Base-by-base conservation (phyloP, 768 basidiomycete species). In the Hysterangium stoloniferum region DNA sequence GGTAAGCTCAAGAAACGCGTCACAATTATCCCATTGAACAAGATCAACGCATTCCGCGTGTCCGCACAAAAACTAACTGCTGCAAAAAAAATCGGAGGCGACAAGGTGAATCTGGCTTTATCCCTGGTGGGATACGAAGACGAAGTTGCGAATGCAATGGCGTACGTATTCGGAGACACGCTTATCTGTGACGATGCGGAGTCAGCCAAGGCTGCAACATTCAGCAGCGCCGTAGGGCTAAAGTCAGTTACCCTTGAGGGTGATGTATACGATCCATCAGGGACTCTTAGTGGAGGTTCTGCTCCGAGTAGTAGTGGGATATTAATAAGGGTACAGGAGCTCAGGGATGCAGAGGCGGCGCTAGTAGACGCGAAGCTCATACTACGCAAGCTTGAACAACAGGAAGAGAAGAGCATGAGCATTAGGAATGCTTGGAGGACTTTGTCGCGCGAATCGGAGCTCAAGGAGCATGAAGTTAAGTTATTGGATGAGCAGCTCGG, bases 261-360 rank as follows among this genome's bases (percentile, higher is more conserved):
- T 2, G 96, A 98, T 60, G 80, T 96, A 9, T 98, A 99, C 64
- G 96, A 99, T 55, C 95, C 96, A 2, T 86, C 86, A 6, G 95
- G 95, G 6, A 94, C 88, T 0, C 78, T 99, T 17, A 89, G 84
- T 17, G 96, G 96, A 4, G 96, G 96, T 1, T 79, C 91, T 1
- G 82, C 91, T 0, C 89, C 93, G 0, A 84, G 71, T 54, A 73
- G 80, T 20, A 81, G 75, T 28, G 86, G 87, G 1, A 71, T 84
- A 3, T 71, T 98, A 15, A 68, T 95, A 45, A 80, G 82, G 56
- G 91, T 93, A 0, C 92, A 95, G 62, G 83, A 91, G 61, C 67
- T 97, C 34, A 65, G 86, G 24, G 78, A 75, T 7, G 74, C 83
- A 4, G 90, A 93, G 60, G 65, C 63, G 29, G 74, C 72, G 54